Conservation (phyloP, 805 yeast species). For the Saccharomycopsis capsularis region DNA sequence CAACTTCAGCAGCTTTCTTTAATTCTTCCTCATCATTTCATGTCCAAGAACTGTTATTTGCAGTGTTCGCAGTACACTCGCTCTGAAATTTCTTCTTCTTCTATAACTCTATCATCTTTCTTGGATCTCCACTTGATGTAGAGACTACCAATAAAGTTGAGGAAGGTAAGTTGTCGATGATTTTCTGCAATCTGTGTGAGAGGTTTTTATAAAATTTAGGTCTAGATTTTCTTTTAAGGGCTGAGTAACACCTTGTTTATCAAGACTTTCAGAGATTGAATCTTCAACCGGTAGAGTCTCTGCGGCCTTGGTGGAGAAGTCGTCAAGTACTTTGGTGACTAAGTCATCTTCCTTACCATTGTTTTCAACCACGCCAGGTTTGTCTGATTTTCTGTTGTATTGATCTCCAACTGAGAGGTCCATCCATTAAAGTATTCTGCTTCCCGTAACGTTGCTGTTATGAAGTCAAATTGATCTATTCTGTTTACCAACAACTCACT, state of each 20-base stretch:
- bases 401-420: constrained; percentile 21
- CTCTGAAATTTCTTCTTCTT: constrained; percentile 37
- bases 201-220: constrained; percentile 29
- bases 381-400: neutral
- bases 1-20: constrained; percentile 39
- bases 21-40: constrained; percentile 42
- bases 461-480: constrained; percentile 38
- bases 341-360: neutral
- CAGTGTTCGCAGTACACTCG: constrained; percentile 36
- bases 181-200: constrained; percentile 37
- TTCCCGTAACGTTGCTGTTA: constrained; percentile 44
- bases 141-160: constrained; percentile 54
- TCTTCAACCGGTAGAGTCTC: too few relatives aligned
- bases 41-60: constrained; percentile 44
- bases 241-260: too few relatives aligned
- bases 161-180: constrained; percentile 49
- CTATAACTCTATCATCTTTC: constrained; percentile 41
- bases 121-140: constrained; percentile 58
- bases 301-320: neutral
- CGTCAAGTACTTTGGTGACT: neutral
- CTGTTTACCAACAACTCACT: constrained; percentile 36
- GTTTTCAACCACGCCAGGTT: neutral
- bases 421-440: constrained; percentile 15
- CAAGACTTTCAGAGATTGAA: too few relatives aligned
- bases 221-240: too few relatives aligned